Evolutionary conservation across 2,329 filamentous ascomycete species (phyloP), one percentile per base, ranked within the genome.

Genomic region (Paecilomyces niveus): DNA sequence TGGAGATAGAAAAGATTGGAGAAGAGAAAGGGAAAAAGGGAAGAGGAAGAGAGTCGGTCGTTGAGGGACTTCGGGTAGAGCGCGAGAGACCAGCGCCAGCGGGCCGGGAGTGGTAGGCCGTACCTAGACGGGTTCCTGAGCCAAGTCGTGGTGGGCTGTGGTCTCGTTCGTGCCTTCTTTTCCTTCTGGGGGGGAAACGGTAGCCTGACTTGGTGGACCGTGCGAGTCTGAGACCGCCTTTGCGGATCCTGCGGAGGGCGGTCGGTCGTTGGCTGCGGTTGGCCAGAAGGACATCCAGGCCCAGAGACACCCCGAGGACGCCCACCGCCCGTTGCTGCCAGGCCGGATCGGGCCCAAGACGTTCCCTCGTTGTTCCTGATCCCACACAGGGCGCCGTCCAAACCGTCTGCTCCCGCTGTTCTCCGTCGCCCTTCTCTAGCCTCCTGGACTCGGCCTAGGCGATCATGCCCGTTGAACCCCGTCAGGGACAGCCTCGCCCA

Each of bases 1-100:
- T 61, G 65, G 66, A 68, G 67, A 72, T 67, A 64, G 66, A 62
- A 64, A 64, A 60, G 60, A 61, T 54, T 60, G 56, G 61, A 67
- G 61, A 60, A 65, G 62, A 64, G 63, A 61, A 65, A 63, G 64
- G 63, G 60, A 66, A 64, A 22, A 61, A 64, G 64, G 61, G 65
- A 66, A 60, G 65, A 59, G 15, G n/a, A 21, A 21, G 39, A 45
- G 39, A 45, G 39, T 29, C 7, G 2, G 39, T 29, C 7, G 26
- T 29, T n/a, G n/a, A 21, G 39, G 13, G 15, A 45, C 6, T 18
- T 45, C 39, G 39, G 35, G 6, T 13, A 39, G 35, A 39, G 13
- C 3, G 35, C 35, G 39, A 13, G n/a, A 13, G 39, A 45, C 39
- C n/a, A 18, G 39, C 15, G 15, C 39, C 39, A 45, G n/a, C 35